Evolutionary conservation across 352 stramenopile species (phyloP).

Genomic region (Saprolegnia parasitica): DNA sequence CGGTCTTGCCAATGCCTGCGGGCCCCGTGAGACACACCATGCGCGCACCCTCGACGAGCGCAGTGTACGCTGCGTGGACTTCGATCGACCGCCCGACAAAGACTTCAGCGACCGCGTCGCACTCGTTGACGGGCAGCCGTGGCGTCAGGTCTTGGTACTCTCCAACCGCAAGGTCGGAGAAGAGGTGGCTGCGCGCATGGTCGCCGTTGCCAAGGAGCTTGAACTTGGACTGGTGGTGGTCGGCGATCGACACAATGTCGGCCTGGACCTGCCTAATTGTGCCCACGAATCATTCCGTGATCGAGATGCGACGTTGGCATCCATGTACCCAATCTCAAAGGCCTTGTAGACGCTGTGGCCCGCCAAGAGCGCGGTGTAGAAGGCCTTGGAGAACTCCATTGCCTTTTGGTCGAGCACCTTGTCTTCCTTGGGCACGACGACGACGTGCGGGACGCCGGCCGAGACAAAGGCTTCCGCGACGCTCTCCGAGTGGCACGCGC

Average conservation of each 20-base stretch:
- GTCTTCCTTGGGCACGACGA: conserved; percentile 81
- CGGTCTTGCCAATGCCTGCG: conserved; percentile 72
- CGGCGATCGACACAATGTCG: conserved; percentile 42
- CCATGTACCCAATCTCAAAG: conserved; percentile 76
- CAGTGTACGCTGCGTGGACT: conserved; percentile 71
- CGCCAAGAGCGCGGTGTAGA: conserved; percentile 83
- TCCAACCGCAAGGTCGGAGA: conserved; percentile 49
- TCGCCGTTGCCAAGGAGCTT: conserved; percentile 73
- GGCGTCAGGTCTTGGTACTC: conserved; percentile 60
- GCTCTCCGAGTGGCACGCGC: conserved; percentile 84
- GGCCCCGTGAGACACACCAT: conserved; percentile 72
- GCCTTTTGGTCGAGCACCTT: conserved; percentile 85
- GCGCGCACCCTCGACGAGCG: conserved; percentile 65
- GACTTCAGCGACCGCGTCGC: conserved; percentile 62
- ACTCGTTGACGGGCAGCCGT: conserved; percentile 56
- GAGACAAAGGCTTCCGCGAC: conserved; percentile 85
- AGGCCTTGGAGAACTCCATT: conserved; percentile 84
- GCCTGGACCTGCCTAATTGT: conserved; percentile 59
- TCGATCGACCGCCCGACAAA: conserved; percentile 78
- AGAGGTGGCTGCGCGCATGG: conserved; percentile 65
- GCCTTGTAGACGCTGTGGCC: conserved; percentile 67
- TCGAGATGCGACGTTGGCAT: conserved; percentile 1
- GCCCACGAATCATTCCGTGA: too few species aligned
- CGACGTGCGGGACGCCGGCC: conserved; percentile 85
- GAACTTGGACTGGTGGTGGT: conserved; percentile 54